Conservation (phyloP, 2,329 filamentous ascomycete species). For the Westerdykella aurantiaca region DNA sequence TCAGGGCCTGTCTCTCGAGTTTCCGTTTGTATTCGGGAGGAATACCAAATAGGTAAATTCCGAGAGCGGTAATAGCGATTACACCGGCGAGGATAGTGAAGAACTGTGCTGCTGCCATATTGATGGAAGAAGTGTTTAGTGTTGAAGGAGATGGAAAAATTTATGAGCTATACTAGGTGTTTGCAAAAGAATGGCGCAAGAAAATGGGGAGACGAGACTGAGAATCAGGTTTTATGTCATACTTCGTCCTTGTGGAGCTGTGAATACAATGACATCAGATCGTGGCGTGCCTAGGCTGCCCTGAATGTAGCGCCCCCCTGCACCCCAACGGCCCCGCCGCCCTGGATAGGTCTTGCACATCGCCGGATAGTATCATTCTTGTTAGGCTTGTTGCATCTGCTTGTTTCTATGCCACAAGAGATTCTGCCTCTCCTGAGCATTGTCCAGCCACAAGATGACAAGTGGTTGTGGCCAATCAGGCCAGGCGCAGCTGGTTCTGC, state of each 20-base stretch:
- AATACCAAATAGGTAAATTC: conserved; percentile 46
- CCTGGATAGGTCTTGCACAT: no score
- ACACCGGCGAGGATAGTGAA: conserved; percentile 32
- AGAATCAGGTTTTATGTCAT: background rate
- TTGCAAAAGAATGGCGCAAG: background rate
- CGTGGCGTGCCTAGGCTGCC: background rate
- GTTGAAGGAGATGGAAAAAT: background rate
- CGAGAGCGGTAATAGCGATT: conserved; percentile 32
- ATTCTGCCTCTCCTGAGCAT: no score
- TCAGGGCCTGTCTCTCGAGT: conserved; percentile 42
- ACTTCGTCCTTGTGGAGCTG: background rate
- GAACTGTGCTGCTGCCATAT: conserved; percentile 25
- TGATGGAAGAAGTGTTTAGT: background rate
- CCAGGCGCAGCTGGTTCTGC: background rate
- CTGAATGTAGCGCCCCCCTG: no score
- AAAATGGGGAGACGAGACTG: background rate
- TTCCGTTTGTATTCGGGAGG: conserved; percentile 44
- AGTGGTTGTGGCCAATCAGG: background rate
- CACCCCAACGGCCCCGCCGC: no score
- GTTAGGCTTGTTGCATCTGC: no score
- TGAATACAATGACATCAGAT: conserved; percentile 10
- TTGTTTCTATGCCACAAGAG: no score
- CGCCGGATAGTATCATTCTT: no score
- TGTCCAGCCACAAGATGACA: no score
- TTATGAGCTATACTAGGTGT: background rate